phyloP scores from a whole-genome alignment of 805 yeast species.

The Starmerella tilneyi region DNA sequence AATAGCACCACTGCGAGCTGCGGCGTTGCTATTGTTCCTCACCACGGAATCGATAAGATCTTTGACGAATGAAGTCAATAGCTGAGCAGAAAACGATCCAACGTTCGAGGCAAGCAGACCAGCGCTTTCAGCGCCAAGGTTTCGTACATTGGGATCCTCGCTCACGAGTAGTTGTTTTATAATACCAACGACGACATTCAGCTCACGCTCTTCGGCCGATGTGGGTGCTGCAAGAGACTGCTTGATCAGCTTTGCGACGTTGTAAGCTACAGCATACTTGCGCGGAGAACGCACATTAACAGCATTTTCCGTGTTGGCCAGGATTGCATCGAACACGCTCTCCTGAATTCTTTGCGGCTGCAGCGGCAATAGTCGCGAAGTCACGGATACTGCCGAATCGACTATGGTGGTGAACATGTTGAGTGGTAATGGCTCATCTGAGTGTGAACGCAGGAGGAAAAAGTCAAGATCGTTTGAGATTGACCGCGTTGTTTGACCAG shows the following conservation, averaged over 20 bases:
- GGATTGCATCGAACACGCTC: constrained; percentile 72
- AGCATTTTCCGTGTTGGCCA: constrained; percentile 40
- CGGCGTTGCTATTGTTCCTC: constrained; percentile 48
- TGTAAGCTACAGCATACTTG: constrained; percentile 13
- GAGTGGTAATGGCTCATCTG: not conserved
- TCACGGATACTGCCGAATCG: constrained; percentile 71
- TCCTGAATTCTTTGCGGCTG: constrained; percentile 72
- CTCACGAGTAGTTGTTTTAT: constrained; percentile 36
- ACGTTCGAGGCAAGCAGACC: constrained; percentile 40
- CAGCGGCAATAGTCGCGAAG: constrained; percentile 57
- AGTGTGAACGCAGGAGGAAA: not conserved
- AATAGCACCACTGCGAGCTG: constrained; percentile 49
- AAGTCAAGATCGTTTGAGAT: constrained; percentile 13
- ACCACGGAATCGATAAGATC: constrained; percentile 56
- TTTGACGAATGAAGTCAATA: constrained; percentile 35
- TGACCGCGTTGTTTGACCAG: not conserved
- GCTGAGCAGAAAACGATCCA: constrained; percentile 4
- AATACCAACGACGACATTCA: constrained; percentile 42
- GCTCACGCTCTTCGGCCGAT: constrained; percentile 31
- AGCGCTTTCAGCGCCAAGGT: constrained; percentile 45
- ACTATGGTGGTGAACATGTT: constrained; percentile 33
- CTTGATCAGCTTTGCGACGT: constrained; percentile 15
- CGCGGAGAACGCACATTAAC: constrained; percentile 17
- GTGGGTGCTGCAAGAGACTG: not conserved
- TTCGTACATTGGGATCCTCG: constrained; percentile 37